A percentile compares a stretch with the other conserved stretches of the same genome.
Evolutionary conservation across 2,329 filamentous ascomycete species (phyloP).

Genomic region (Hypoxylon rubiginosum): DNA sequence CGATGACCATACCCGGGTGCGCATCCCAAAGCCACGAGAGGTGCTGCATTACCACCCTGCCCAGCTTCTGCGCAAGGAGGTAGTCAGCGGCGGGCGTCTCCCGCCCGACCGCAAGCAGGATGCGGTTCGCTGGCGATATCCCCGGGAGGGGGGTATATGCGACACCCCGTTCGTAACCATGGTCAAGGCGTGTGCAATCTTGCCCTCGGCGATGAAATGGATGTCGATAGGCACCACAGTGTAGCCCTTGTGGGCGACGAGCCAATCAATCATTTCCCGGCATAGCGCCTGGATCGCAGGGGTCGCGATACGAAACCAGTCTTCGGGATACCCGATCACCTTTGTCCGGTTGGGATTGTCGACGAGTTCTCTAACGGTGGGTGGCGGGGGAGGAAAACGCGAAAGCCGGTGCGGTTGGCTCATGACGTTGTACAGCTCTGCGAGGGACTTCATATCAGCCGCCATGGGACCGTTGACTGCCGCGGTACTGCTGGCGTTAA

Average conservation of each 20-base stretch:
- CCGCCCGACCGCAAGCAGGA: slow-evolving; percentile 61
- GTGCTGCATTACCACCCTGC: slow-evolving; percentile 77
- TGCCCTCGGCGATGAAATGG: slow-evolving; percentile 72
- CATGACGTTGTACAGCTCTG: slow-evolving; percentile 74
- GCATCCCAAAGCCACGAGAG: slow-evolving; percentile 74
- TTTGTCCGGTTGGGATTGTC: slow-evolving; percentile 52
- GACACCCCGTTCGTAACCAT: slow-evolving; percentile 74
- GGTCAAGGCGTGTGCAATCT: slow-evolving; percentile 79
- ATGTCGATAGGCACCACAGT: slow-evolving; percentile 67
- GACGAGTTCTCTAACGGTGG: no score
- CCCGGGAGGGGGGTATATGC: slow-evolving; percentile 59
- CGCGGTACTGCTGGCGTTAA: slow-evolving; percentile 67
- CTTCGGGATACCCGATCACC: slow-evolving; percentile 72
- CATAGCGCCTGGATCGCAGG: slow-evolving; percentile 60
- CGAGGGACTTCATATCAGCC: slow-evolving; percentile 74
- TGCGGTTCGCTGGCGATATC: slow-evolving; percentile 70
- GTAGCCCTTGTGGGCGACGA: slow-evolving; percentile 68
- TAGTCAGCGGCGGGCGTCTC: slow-evolving; percentile 76
- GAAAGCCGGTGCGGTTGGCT: slow-evolving; percentile 72
- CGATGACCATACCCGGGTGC: slow-evolving; percentile 77
- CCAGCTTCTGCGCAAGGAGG: slow-evolving; percentile 76
- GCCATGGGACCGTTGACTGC: slow-evolving; percentile 76
- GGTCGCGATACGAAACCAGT: slow-evolving; percentile 69
- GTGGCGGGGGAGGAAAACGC: slow-evolving; percentile 61
- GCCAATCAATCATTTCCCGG: slow-evolving; percentile 62